These are phyloP conservation scores for Wickerhamomyces sp. DNA, from an alignment of 1,139 yeast genomes.

Conservation along the genomic window DNA sequence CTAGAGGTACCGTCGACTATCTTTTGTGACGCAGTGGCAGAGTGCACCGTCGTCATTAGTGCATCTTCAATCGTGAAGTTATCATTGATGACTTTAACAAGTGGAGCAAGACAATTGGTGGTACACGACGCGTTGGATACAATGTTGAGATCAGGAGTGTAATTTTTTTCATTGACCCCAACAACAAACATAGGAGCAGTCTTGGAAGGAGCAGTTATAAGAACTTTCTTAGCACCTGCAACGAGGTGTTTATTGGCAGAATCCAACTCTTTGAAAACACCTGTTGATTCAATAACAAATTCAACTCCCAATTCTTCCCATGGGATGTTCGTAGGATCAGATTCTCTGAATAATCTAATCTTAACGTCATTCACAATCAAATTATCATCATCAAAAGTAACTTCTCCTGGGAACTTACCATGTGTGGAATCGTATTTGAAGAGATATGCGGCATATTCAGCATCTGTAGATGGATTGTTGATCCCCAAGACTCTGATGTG, in stretches of 20 bases:
- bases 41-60: slow-evolving; percentile 87
- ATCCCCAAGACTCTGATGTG: slow-evolving; percentile 74
- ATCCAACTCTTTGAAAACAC: slow-evolving; percentile 75
- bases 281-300: slow-evolving; percentile 80
- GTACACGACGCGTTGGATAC: slow-evolving; percentile 87
- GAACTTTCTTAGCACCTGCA: slow-evolving; percentile 86
- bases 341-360: slow-evolving; percentile 70
- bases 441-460: slow-evolving; percentile 84
- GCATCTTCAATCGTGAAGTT: slow-evolving; percentile 79
- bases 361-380: slow-evolving; percentile 63
- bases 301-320: slow-evolving; percentile 79
- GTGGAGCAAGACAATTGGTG: slow-evolving; percentile 87
- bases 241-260: slow-evolving; percentile 80
- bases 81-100: slow-evolving; percentile 79
- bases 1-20: slow-evolving; percentile 92
- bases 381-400: slow-evolving; percentile 54
- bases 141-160: slow-evolving; percentile 65
- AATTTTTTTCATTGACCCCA: slow-evolving; percentile 77
- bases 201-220: slow-evolving; percentile 81
- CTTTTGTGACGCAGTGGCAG: slow-evolving; percentile 86
- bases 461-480: slow-evolving; percentile 80
- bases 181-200: slow-evolving; percentile 89
- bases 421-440: slow-evolving; percentile 88
- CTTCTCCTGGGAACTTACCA: slow-evolving; percentile 71
- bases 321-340: slow-evolving; percentile 78